Percentiles rank a stretch among this genome's conserved stretches.
phyloP scores from a whole-genome alignment of 176 grass and related monocot species.

The Musa acuminata region DNA sequence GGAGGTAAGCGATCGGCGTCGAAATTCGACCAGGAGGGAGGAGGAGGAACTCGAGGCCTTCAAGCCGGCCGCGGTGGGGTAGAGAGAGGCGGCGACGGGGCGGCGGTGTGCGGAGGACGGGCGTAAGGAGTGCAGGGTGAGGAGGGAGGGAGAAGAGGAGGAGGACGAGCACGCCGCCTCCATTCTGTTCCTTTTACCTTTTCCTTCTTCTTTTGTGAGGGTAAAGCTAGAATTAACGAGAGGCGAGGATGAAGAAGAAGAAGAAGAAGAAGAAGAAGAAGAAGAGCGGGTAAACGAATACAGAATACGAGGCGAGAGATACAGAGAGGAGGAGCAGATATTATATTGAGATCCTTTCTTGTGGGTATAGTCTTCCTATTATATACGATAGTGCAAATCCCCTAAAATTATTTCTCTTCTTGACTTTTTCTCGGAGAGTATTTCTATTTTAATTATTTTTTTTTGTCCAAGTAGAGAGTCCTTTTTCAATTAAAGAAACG shows the following conservation, averaged over 20 bases:
- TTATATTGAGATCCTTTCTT: too few species aligned
- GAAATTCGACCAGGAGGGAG: not conserved
- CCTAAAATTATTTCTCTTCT: too few species aligned
- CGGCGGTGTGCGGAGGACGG: not conserved
- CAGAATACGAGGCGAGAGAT: not conserved
- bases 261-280: not conserved
- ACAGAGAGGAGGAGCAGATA: too few species aligned
- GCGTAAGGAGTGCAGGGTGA: not conserved
- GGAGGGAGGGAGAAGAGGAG: not conserved
- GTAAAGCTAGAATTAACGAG: not conserved
- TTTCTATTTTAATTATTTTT: too few species aligned
- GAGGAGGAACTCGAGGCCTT: not conserved
- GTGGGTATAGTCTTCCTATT: too few species aligned
- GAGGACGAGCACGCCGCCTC: slow-evolving; percentile 10
- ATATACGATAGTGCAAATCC: too few species aligned
- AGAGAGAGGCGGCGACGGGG: not conserved
- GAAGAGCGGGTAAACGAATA: not conserved
- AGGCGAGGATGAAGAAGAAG: not conserved
- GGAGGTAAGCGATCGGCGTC: not conserved
- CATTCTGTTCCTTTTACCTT: not conserved
- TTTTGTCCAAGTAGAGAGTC: too few species aligned
- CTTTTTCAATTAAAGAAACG: too few species aligned
- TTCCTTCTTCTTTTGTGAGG: not conserved
- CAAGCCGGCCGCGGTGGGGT: not conserved
- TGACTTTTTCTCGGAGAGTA: too few species aligned